Conservation (phyloP, 306 rosid genomes). For the Elaeagnus macrophylla region DNA sequence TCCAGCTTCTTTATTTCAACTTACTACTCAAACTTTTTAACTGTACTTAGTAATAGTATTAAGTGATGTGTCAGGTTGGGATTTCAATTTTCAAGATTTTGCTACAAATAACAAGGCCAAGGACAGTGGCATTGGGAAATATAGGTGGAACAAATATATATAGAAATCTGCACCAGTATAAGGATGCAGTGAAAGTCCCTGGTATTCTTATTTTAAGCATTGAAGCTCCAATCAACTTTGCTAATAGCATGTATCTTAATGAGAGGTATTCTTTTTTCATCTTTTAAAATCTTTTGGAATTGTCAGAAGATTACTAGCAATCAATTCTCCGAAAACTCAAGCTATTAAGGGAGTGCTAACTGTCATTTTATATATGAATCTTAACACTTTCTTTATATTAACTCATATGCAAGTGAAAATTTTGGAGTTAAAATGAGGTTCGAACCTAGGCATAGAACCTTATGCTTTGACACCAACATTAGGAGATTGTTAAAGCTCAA, state of each 20-base stretch:
- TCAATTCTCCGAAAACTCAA: too few relatives aligned
- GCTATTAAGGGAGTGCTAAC: too few relatives aligned
- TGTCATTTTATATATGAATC: too few relatives aligned
- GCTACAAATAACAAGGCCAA: conserved; percentile 79
- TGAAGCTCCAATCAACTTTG: conserved; percentile 93
- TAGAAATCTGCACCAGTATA: conserved; percentile 69
- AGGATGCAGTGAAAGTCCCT: conserved; percentile 53
- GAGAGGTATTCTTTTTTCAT: conserved; percentile 47
- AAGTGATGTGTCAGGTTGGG: conserved; percentile 45
- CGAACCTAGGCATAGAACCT: too few relatives aligned
- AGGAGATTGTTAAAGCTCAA: too few relatives aligned
- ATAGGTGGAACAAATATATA: conserved; percentile 74
- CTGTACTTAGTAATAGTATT: not conserved
- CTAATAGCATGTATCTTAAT: conserved; percentile 75
- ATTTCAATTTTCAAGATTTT: conserved; percentile 69
- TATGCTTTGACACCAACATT: too few relatives aligned
- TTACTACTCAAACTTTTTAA: not conserved
- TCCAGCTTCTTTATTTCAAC: not conserved
- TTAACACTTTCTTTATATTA: too few relatives aligned
- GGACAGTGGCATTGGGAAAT: conserved; percentile 74
- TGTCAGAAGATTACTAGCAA: too few relatives aligned
- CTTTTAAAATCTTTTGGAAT: not conserved
- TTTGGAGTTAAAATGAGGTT: too few relatives aligned
- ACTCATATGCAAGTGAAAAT: too few relatives aligned
- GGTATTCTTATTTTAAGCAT: conserved; percentile 79